Evolutionary conservation across 2,329 filamentous ascomycete genomes (phyloP).

Genomic region (Pestalotiopsis sp.): DNA sequence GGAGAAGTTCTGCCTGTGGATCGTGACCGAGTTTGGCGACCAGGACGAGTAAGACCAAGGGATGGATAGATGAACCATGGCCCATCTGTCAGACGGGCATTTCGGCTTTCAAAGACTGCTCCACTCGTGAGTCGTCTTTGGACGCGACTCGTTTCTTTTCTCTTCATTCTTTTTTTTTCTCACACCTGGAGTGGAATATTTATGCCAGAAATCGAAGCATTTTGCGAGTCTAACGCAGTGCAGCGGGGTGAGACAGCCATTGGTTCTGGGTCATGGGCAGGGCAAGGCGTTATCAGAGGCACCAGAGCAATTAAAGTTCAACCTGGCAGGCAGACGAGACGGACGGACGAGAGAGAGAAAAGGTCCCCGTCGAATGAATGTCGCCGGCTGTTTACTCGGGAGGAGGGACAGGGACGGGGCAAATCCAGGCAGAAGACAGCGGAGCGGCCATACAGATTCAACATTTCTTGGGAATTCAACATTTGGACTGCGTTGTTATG

Average conservation of each 20-base stretch:
- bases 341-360: too few species aligned
- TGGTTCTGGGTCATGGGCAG: neutral
- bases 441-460: neutral
- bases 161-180: neutral
- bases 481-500: neutral
- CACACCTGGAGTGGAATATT: neutral
- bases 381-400: neutral
- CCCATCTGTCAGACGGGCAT: neutral
- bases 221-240: neutral
- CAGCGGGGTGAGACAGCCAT: neutral
- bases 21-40: conserved; percentile 73
- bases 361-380: too few species aligned
- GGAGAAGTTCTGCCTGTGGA: conserved; percentile 90
- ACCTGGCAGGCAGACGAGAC: conserved; percentile 10
- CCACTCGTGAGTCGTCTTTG: neutral
- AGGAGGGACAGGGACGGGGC: neutral
- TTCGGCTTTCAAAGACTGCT: neutral
- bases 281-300: conserved; percentile 6
- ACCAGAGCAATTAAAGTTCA: conserved; percentile 9
- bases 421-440: neutral
- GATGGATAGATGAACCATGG: neutral
- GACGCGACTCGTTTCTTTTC: neutral
- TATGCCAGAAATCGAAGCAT: neutral
- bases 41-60: conserved; percentile 14
- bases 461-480: conserved; percentile 1